These are phyloP conservation scores for Neophaeococcomyces mojaviensis DNA, from an alignment of 2,329 filamentous ascomycete species.

Conservation along the genomic window DNA sequence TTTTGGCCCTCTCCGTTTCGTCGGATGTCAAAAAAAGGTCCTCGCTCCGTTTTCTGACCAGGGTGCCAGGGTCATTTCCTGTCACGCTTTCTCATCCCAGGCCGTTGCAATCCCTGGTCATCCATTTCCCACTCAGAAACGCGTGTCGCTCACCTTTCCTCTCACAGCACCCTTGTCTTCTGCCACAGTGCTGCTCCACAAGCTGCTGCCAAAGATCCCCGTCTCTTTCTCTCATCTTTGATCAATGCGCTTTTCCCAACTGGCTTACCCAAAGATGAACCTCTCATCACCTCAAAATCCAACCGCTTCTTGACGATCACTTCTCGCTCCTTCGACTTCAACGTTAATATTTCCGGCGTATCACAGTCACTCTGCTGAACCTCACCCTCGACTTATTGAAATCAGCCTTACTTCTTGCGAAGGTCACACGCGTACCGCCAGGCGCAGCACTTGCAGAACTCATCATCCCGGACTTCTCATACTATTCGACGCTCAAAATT, in stretches of 20 bases:
- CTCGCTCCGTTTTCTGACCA: neutral
- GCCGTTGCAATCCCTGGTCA: conserved; percentile 3
- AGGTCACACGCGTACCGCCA: conserved; percentile 1
- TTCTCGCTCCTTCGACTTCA: neutral
- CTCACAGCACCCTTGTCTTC: conserved; percentile 2
- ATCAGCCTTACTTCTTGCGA: neutral
- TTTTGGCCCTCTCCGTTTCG: neutral
- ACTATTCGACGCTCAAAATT: neutral
- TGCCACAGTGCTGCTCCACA: conserved; percentile 8
- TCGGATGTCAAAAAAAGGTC: too few species aligned
- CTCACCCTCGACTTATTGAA: neutral
- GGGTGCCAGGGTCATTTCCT: neutral
- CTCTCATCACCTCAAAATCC: conserved; percentile 4
- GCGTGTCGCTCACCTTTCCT: conserved; percentile 7
- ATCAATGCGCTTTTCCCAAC: neutral
- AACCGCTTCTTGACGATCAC: conserved; percentile 1
- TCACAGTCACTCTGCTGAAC: neutral
- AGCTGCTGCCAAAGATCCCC: conserved; percentile 2
- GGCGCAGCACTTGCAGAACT: conserved; percentile 6
- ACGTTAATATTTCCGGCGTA: neutral
- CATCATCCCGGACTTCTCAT: neutral
- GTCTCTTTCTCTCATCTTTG: conserved; percentile 4
- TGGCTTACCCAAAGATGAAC: neutral
- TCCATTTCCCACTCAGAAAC: neutral
- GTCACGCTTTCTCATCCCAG: conserved; percentile 3